Evolutionary conservation across 495 filamentous ascomycete genomes (phyloP), one percentile per base, ranked within the genome.

Genomic region (Emericellopsis terricola): DNA sequence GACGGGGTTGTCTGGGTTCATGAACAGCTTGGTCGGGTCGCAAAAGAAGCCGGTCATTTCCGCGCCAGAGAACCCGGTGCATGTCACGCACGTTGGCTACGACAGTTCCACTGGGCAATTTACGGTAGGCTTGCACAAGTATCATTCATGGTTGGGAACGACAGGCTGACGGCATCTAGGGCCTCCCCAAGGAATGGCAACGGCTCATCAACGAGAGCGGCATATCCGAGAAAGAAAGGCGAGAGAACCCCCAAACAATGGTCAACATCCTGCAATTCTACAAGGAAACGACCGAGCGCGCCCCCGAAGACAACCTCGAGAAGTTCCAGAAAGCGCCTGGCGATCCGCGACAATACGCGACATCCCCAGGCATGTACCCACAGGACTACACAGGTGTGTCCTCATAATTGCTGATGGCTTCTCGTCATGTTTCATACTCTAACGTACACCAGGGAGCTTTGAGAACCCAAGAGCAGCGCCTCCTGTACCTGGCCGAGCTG

Each of bases 131-230:
- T 21, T 14, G 15, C 14, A 14, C 7, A 19, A 28, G 23, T 14
- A 15, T 35, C 33, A 10, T 20, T 38, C n/a, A 37, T 11, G 27
- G 40, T 19, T 28, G 19, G 17, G 29, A 21, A 20, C 19, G 17
- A 4, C n/a, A 4, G 2, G 15, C 41, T 40, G 33, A 37, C 34
- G 38, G 37, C 34, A 38, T 29, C 34, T 45, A 91, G 82, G 89
- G 89, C 40, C 62, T 97, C 21, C 89, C 89, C 1, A 92, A 91
- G 53, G 89, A 97, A 65, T 97, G 89, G 89, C 89, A 97, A 56
- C 74, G 81, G 27, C 68, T 93, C 48, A 70, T 97, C 42, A 80
- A 89, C 58, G 85, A 94, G 52, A 94, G 78, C 56, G 89, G 89
- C 37, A 96, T 97, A 45, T 81, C 87, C 3, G 82, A 93, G 59